These are phyloP conservation scores for Thielaviopsis musarum DNA, from an alignment of 2,329 filamentous ascomycete species.

Conservation along the genomic window DNA sequence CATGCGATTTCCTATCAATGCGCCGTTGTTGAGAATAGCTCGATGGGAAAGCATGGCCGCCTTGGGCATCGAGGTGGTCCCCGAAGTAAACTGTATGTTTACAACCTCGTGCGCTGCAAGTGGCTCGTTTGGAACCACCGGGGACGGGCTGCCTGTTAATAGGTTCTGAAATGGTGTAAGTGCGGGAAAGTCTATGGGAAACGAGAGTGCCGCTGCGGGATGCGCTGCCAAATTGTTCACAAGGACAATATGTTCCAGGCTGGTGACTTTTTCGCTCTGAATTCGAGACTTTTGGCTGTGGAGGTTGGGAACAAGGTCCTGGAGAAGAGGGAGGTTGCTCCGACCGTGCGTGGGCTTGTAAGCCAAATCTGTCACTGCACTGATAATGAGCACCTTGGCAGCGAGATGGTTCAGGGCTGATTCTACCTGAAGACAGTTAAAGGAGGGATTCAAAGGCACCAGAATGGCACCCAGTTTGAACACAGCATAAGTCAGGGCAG, in stretches of 20 bases:
- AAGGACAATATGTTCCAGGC: conserved; percentile 53
- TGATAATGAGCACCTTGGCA: conserved; percentile 60
- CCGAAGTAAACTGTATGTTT: conserved; percentile 94
- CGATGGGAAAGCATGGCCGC: conserved; percentile 76
- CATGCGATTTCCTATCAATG: conserved; percentile 73
- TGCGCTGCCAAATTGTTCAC: conserved; percentile 56
- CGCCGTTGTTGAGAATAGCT: conserved; percentile 84
- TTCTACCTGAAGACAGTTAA: conserved; percentile 63
- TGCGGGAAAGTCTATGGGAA: conserved; percentile 24
- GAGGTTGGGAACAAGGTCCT: conserved; percentile 28
- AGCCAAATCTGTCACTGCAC: conserved; percentile 73
- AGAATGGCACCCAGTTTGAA: conserved; percentile 91
- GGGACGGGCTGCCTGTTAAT: conserved; percentile 18
- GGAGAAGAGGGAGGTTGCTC: conserved; percentile 33
- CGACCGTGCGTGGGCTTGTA: conserved; percentile 39
- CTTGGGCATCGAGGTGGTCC: conserved; percentile 83
- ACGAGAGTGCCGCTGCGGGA: conserved; percentile 25
- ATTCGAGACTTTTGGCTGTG: conserved; percentile 20
- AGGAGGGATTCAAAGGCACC: conserved; percentile 84
- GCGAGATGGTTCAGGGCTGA: conserved; percentile 63
- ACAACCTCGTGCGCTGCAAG: conserved; percentile 52
- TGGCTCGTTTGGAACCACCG: conserved; percentile 27
- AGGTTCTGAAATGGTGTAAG: conserved; percentile 31
- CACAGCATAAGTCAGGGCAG: conserved; percentile 69
- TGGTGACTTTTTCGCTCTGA: conserved; percentile 38